A percentile compares a stretch with the other conserved stretches of the same genome.
Evolutionary conservation across 306 rosid genomes (phyloP).

Genomic region (Corylus heterophylla): DNA sequence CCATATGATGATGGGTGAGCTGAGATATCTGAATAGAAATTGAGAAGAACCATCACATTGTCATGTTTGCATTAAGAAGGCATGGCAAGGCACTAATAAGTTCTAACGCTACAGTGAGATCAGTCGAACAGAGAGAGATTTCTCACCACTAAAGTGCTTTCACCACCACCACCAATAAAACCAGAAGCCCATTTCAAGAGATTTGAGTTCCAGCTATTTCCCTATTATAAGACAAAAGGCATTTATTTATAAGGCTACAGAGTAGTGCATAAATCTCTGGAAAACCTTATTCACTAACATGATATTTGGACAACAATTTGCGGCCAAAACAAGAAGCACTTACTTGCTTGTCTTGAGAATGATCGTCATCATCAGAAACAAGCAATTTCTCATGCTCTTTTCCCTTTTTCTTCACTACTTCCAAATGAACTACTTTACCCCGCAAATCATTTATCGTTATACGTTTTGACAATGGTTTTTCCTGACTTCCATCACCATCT

Average conservation of each 20-base stretch:
- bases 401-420: conserved; percentile 84
- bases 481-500: conserved; percentile 54
- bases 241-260: conserved; percentile 10
- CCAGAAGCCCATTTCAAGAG: conserved; percentile 93
- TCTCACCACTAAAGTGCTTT: conserved; percentile 57
- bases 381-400: conserved; percentile 86
- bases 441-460: conserved; percentile 81
- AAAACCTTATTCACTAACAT: not conserved
- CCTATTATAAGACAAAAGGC: conserved; percentile 48
- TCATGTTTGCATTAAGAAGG: not conserved
- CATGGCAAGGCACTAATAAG: not conserved
- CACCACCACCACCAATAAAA: conserved; percentile 67
- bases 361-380: conserved; percentile 54
- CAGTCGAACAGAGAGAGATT: not conserved
- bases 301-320: not conserved
- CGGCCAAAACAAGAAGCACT: conserved; percentile 32
- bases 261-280: conserved; percentile 17
- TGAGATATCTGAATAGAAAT: not conserved
- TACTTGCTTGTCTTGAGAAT: conserved; percentile 57
- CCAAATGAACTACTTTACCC: conserved; percentile 93
- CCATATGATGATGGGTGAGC: not conserved
- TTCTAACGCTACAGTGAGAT: not conserved
- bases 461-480: conserved; percentile 62
- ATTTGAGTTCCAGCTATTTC: conserved; percentile 82
- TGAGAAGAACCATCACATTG: not conserved